Evolutionary conservation across 1,139 yeast genomes (phyloP), one percentile per base, ranked within the genome.

Genomic region (Taphrina populina): DNA sequence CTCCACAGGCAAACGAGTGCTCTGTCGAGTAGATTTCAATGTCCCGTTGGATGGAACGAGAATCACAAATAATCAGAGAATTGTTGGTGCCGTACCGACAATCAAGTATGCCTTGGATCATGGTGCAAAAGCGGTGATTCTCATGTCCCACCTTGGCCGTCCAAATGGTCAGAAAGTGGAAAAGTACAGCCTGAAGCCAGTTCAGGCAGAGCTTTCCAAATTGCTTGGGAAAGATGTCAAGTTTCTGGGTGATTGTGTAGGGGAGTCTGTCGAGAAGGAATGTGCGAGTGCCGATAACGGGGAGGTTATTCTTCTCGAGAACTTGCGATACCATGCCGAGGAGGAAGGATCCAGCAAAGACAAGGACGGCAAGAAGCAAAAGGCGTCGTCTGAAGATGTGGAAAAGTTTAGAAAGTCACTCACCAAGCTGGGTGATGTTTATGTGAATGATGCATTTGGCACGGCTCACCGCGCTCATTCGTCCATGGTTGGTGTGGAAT

Each of bases 401-500:
- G 82, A 78, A 71, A 80, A 76, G 68, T 90, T 90, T 84, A 86
- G 97, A 80, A 69, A 78, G 67, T 82, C 84, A 69, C 82, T 90
- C 76, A 85, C 95, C 67, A 74, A 85, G 59, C 79, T 90, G 69
- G 96, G 96, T 64, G 97, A 90, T 68, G 95, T 90, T 64, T 90
- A 90, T 77, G 82, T 90, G 72, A 90, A 90, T 74, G 97, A 90
- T 72, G 97, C 97, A 59, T 90, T 90, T 69, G 97, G 97, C 71
- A 92, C 97, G 63, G 95, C 96, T 57, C 97, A 90, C 83, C 87
- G 97, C 79, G 97, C 97, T 62, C 97, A 90, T 78, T 88, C 96
- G 54, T 90, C 97, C 49, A 88, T 92, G 88, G 97, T 92, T 69
- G 97, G 97, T 68, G 77, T 90, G 65, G 88, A 90, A 67, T 80